phyloP scores from a whole-genome alignment of 176 grass and related monocot species.

The Aegilops bicornis region DNA sequence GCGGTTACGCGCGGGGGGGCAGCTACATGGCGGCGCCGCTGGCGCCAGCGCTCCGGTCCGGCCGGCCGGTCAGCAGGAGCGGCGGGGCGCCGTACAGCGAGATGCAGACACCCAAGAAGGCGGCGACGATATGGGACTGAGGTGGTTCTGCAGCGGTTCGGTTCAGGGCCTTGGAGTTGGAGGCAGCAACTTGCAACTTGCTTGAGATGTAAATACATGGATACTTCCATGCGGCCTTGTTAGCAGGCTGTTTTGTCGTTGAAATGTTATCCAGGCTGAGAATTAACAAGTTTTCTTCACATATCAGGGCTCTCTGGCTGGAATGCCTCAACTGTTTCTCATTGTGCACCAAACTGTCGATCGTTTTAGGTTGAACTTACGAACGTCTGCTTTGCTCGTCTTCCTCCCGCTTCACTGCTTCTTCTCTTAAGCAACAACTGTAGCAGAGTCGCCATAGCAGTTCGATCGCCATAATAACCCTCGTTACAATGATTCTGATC shows the following conservation, averaged over 20 bases:
- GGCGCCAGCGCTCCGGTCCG: slow-evolving; percentile 8
- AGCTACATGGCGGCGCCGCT: slow-evolving; percentile 26
- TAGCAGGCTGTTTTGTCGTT: slow-evolving; percentile 21
- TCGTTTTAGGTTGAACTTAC: not conserved
- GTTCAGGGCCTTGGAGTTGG: not conserved
- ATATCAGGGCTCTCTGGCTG: not conserved
- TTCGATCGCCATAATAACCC: too few species aligned
- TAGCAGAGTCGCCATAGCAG: too few species aligned
- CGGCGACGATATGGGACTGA: slow-evolving; percentile 42
- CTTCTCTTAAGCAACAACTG: too few species aligned
- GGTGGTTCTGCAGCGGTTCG: not conserved
- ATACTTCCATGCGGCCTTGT: slow-evolving; percentile 26
- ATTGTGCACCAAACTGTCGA: not conserved
- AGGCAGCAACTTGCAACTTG: not conserved
- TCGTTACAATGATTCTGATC: too few species aligned
- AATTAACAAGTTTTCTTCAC: not conserved
- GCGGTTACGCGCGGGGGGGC: slow-evolving; percentile 27
- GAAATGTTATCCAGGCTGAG: slow-evolving; percentile 24
- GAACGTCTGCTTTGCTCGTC: not conserved
- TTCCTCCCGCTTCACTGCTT: too few species aligned
- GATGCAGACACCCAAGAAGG: slow-evolving; percentile 39
- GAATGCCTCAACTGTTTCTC: not conserved
- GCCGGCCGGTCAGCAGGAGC: slow-evolving; percentile 16
- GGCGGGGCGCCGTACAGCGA: slow-evolving; percentile 27
- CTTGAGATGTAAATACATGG: slow-evolving; percentile 46